A percentile compares a stretch with the other conserved stretches of the same genome.
phyloP scores from a whole-genome alignment of 495 filamentous ascomycete species.

The Penicillium lagena region DNA sequence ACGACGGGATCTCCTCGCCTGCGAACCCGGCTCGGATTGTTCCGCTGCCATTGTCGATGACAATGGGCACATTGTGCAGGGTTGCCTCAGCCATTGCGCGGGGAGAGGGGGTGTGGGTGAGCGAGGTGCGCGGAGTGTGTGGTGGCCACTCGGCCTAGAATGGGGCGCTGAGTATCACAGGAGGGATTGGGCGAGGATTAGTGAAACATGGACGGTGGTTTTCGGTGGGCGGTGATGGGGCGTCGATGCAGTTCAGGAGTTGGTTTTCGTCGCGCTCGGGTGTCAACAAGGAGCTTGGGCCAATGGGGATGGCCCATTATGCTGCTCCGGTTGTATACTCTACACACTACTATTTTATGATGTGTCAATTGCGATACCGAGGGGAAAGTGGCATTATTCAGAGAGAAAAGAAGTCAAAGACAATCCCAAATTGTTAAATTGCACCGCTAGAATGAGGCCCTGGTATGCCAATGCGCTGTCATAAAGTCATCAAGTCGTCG shows the following conservation, averaged over 20 bases:
- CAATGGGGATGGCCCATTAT: constrained; percentile 13
- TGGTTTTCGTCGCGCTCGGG: constrained; percentile 20
- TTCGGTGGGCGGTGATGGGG: constrained; percentile 9
- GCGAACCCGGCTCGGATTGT: constrained; percentile 97
- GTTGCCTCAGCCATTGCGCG: constrained; percentile 67
- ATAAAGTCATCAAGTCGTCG: no score
- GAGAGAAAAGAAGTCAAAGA: no score
- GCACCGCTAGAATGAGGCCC: no score
- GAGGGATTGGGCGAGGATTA: background rate
- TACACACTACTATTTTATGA: no score
- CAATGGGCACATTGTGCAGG: constrained; percentile 93
- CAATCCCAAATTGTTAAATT: no score
- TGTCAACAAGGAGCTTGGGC: constrained; percentile 42
- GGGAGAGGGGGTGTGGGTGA: constrained; percentile 13
- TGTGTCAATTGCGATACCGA: no score
- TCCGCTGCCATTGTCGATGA: constrained; percentile 97
- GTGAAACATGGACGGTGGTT: constrained; percentile 3
- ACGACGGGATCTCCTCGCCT: constrained; percentile 91
- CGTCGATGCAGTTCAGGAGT: constrained; percentile 15
- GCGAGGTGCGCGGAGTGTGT: constrained; percentile 13
- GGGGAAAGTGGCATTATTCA: no score
- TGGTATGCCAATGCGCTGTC: no score
- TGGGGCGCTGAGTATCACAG: constrained; percentile 9
- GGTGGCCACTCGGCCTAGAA: constrained; percentile 33
- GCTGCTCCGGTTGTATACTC: background rate